These are phyloP conservation scores for Phytopythium helicoides DNA, from an alignment of 352 stramenopile species.

Conservation along the genomic window DNA sequence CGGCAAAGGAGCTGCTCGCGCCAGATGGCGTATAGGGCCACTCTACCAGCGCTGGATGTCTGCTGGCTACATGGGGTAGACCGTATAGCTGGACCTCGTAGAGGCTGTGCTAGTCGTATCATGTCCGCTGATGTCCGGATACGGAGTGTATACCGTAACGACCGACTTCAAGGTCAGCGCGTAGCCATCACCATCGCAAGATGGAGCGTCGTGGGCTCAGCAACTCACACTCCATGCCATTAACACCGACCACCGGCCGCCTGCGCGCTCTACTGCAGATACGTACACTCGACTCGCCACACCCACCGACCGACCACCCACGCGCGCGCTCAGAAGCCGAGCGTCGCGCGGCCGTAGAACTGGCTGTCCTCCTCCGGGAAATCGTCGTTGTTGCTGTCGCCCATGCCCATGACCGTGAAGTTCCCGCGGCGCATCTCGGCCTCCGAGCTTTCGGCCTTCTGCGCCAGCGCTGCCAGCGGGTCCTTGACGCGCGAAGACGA, in stretches of 20 bases:
- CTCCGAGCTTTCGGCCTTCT: constrained; percentile 23
- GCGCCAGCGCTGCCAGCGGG: constrained; percentile 7
- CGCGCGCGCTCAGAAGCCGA: constrained; percentile 76
- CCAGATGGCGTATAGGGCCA: too few species aligned
- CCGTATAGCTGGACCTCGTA: too few species aligned
- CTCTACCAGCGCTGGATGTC: too few species aligned
- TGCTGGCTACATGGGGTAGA: too few species aligned
- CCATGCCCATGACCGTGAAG: constrained; percentile 37
- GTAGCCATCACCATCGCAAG: too few species aligned
- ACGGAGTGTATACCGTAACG: too few species aligned
- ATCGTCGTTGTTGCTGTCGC: constrained; percentile 14
- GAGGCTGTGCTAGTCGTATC: too few species aligned
- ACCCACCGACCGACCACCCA: not conserved
- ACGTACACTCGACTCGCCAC: not conserved
- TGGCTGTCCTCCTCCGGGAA: constrained; percentile 68
- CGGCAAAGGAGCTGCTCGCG: too few species aligned
- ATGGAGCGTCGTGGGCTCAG: too few species aligned
- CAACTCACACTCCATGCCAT: too few species aligned
- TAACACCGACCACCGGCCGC: not conserved
- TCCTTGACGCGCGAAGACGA: constrained; percentile 17
- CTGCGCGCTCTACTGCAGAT: constrained; percentile 4
- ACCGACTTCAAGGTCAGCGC: too few species aligned
- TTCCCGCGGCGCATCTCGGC: constrained; percentile 13
- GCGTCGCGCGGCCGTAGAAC: constrained; percentile 80
- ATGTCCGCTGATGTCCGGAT: too few species aligned